Base-by-base conservation (phyloP, 2,329 filamentous ascomycete species). In the Zymoseptoria pseudotritici region DNA sequence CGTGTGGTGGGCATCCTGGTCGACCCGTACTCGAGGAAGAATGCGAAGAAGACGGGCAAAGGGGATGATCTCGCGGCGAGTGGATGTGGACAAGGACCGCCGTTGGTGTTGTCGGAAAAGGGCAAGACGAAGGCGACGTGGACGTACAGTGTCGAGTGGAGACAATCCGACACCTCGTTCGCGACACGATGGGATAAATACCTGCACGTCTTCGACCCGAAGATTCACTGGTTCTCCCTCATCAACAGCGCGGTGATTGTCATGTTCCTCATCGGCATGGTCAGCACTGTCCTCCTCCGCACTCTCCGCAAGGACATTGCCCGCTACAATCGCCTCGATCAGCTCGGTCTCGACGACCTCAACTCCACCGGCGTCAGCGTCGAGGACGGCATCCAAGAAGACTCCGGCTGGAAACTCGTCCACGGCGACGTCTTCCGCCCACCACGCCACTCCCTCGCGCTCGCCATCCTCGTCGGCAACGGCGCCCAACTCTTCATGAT, bases 181-280 rank as follows among this genome's bases (percentile, higher is more conserved):
- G 94, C 94, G 26, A 99, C 94, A 11, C 85, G 94, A 65, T 99
- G 94, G 94, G 94, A 99, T 80, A 97, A 96, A 77, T 97, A 97
- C 73, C 82, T 99, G 42, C 93, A 97, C 71, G 93, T 99, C 29
- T 95, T 92, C 72, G 92, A 97, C 74, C 92, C 94, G 56, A 95
- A 94, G 80, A 97, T 99, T 69, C 94, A 99, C 75, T 99, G 94
- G 94, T 96, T 97, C 79, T 97, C 92, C 61, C 85, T 99, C 55
- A 89, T 97, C 77, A 96, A 96, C 76, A 97, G 92, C 42, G 90
- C 94, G 55, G 86, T 97, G 52, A 96, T 99, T 63, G 92, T 99
- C 55, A 83, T 96, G 54, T 94, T 97, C 76, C 81, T 97, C 50
- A 87, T 93, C 42, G 84, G 91, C 53, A 96, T 94, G 69, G 94